Conservation (phyloP, 345 rosid genomes). For the Brassica carinata region DNA sequence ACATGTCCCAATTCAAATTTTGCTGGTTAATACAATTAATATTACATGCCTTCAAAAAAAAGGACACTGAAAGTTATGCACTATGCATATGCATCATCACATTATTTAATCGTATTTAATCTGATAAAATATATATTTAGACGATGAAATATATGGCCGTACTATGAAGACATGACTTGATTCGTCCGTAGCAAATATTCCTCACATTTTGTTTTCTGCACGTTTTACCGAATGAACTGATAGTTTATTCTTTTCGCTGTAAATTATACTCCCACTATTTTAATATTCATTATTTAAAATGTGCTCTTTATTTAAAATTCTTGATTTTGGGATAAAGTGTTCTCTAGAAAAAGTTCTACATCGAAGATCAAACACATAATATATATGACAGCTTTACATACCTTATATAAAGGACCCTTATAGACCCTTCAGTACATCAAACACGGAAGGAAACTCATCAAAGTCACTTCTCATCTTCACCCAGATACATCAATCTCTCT, state of each 20-base stretch:
- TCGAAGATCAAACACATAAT: background rate
- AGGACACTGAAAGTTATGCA: background rate
- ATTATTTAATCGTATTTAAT: background rate
- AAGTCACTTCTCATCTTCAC: constrained; percentile 22
- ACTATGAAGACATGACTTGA: constrained; percentile 1
- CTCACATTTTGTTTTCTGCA: constrained; percentile 23
- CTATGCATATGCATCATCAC: background rate
- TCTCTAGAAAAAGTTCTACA: constrained; percentile 6
- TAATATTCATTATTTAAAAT: background rate
- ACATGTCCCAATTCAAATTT: background rate
- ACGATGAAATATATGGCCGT: constrained; percentile 6
- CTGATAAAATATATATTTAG: background rate
- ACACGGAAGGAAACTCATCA: background rate
- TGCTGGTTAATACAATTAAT: background rate
- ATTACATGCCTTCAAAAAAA: background rate
- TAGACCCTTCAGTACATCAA: constrained; percentile 4
- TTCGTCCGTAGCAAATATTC: constrained; percentile 35
- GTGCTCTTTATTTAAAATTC: background rate
- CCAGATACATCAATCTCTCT: background rate
- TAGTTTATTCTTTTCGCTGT: constrained; percentile 7
- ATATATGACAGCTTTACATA: background rate
- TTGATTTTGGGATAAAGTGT: background rate
- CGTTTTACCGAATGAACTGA: background rate
- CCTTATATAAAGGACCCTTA: constrained; percentile 21
- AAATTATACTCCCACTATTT: background rate